Base-by-base conservation (phyloP, 495 filamentous ascomycete genomes). In the Penicillium parvum region DNA sequence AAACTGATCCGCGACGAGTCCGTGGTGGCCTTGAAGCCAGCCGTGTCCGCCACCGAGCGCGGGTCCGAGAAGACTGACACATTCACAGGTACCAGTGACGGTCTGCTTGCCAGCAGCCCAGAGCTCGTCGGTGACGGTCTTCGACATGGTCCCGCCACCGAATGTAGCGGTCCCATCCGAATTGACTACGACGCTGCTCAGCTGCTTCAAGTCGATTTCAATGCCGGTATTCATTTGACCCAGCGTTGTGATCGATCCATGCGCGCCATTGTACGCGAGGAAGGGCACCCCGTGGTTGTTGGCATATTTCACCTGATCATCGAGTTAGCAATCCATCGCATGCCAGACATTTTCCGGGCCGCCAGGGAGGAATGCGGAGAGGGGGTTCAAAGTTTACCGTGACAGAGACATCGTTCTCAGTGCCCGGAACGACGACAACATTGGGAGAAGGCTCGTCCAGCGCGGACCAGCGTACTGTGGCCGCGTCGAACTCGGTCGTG, bases 31-130 rank as follows among this genome's bases (percentile, higher is more conserved):
- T 57, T 81, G 73, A 7, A 78, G 68, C 52, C 65, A 69, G 16
- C 82, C 80, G 48, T 81, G 75, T 18, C 81, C 82, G 39, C 79
- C 81, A 15, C 82, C 81, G 9, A 85, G 73, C 0, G 61, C 71
- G 8, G 76, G 74, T 5, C 78, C 79, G 2, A 81, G 47, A 40
- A 66, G 55, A 45, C 73, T 68, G 22, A 76, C 72, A 52, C 79
- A 83, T 49, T 79, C 69, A 37, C 77, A 78, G 5, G 58, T 64
- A 29, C 78, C 78, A 14, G 76, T 78, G 0, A 75, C 72, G 57
- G 55, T 53, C 17, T 55, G 49, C 39, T 52, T 55, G 35, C 49
- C 57, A 32, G 41, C 38, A 9, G 38, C 19, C 67, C 69, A 58
- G 17, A 68, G 46, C 35, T 52, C 47, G 19, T 66, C 58, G 4